Evolutionary conservation across 2,329 filamentous ascomycete genomes (phyloP).

Genomic region (Thermothelomyces thermophilus): DNA sequence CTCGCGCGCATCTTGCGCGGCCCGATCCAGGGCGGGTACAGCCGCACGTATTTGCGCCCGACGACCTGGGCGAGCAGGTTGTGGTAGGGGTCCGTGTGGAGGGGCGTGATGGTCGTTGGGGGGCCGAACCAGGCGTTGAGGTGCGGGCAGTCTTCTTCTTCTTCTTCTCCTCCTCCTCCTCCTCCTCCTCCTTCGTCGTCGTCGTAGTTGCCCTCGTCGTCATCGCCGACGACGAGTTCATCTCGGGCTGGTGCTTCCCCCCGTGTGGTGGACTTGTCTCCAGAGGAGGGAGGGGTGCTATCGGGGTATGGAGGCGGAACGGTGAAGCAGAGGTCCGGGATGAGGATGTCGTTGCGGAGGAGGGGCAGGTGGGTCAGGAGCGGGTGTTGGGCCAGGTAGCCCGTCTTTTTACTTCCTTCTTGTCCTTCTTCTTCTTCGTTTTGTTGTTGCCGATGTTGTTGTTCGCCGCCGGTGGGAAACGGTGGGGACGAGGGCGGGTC

Average conservation of each 20-base stretch:
- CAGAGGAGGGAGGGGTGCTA: slow-evolving; percentile 42
- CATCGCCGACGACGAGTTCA: neutral
- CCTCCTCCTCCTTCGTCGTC: neutral
- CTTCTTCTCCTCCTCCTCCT: neutral
- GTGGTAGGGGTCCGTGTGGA: slow-evolving; percentile 92
- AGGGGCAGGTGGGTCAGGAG: slow-evolving; percentile 75
- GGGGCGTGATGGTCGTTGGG: slow-evolving; percentile 75
- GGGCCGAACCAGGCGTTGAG: slow-evolving; percentile 95
- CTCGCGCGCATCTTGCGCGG: slow-evolving; percentile 48
- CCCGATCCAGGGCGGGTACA: slow-evolving; percentile 67
- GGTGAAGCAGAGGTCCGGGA: slow-evolving; percentile 82
- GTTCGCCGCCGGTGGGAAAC: neutral
- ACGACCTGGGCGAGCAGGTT: slow-evolving; percentile 88
- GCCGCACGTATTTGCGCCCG: slow-evolving; percentile 82
- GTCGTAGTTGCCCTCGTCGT: neutral
- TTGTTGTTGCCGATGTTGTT: too few species aligned
- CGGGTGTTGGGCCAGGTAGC: slow-evolving; percentile 89
- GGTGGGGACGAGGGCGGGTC: neutral
- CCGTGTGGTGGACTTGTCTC: too few species aligned
- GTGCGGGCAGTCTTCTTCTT: slow-evolving; percentile 40
- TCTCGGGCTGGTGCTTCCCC: neutral
- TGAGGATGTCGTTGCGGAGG: slow-evolving; percentile 65
- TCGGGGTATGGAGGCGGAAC: too few species aligned
- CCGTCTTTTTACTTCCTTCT: slow-evolving; percentile 34
- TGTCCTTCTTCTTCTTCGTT: too few species aligned